Base-by-base conservation (phyloP, 2,329 filamentous ascomycete species). In the Mariannaea sp. region DNA sequence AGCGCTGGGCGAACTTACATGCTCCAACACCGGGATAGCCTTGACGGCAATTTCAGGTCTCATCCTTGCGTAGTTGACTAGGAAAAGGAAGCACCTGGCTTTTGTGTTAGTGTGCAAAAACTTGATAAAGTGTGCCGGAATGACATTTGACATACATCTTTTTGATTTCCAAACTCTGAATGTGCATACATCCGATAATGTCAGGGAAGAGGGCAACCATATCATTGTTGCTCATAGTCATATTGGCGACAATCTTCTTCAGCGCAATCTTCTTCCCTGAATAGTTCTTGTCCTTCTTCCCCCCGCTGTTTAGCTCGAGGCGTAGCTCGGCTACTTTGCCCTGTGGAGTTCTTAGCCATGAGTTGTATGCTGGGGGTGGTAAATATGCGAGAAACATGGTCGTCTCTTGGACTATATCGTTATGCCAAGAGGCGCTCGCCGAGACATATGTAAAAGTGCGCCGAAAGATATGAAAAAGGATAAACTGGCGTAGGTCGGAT, bases 201-300 rank as follows among this genome's bases (percentile, higher is more conserved):
- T 99, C 94, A 14, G 93, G 92, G 66, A 99, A 99, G 46, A 99
- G 80, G 32, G 91, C 92, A 49, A 97, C 89, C 94, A 99, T 99
- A 74, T 99, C 94, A 70, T 97, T 99, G 77, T 99, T 99, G 83
- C 93, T 97, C 94, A 99, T 99, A 61, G 94, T 99, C 94, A 99
- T 99, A 72, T 99, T 99, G 71, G 94, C 94, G 66, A 99, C 94
- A 65, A 99, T 97, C 82, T 97, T 97, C 83, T 99, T 99, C 59
- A 99, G 82, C 9, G 94, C 92, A 70, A 97, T 95, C 83, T 97
- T 97, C 81, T 97, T 99, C 62, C 86, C 85, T 38, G 88, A 83
- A 75, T 91, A 88, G 76, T 95, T 96, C 83, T 97, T 97, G 78
- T 99, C 94, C 79, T 97, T 99, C 80, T 96, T 97, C 63, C 90